Evolutionary conservation across 1,139 yeast species (phyloP), one percentile per base, ranked within the genome.

Genomic region (Yamadazyma kanchanaburiensis): DNA sequence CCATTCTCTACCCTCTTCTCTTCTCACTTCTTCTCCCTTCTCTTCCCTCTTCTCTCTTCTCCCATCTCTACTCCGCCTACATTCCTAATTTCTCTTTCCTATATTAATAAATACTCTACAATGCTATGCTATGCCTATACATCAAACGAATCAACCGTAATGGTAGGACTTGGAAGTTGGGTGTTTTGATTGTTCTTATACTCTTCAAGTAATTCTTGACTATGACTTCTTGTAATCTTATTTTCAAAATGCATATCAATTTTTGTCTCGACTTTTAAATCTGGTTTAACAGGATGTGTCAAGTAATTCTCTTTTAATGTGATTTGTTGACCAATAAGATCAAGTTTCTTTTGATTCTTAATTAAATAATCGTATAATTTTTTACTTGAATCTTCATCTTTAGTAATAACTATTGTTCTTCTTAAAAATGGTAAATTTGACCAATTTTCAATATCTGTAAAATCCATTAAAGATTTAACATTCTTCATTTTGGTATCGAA

Each of bases 361-460:
- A 22, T 34, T 20, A 71, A 45, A 31, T 42, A 45, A 1, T 38
- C 15, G 34, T 45, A 53, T 3, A 64, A 51, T 4, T 38, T 34
- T 3, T 28, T 15, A 0, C 75, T 71, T 2, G 52, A 45, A 1
- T 31, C 28, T 21, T 59, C 69, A n/a, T 52, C 46, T 30, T 54
- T 48, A 34, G 69, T 50, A 6, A 69, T 64, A 16, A 70, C 54
- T 15, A 70, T 68, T 13, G 64, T 51, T 21, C 77, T 48, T 27
- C 53, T 55, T 29, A 70, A 50, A 33, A 64, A 67, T 4, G 74
- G 63, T 25, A 71, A 45, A 31, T 60, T 64, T 11, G 72, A 58
- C 76, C 76, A 71, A 35, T 62, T 57, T 5, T 35, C 33, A 6
- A 40, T 32, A 7, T 27, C 31, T 4, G 28, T 21, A 12, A 27